Conservation (phyloP, 352 stramenopile species). For the Globisporangium heterothallicum region DNA sequence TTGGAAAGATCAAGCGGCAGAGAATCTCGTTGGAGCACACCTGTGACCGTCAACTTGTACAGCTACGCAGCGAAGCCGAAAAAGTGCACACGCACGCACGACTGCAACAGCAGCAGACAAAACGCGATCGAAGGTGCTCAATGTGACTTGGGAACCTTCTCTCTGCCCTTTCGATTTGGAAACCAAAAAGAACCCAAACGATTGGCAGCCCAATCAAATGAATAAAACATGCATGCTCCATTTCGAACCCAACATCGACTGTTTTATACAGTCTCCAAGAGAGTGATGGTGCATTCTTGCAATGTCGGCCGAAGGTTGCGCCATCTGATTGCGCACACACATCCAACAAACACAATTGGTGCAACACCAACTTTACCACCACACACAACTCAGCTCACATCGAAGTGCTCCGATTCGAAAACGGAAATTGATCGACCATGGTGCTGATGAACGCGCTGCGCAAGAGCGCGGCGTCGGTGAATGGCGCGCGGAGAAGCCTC, state of each 20-base stretch:
- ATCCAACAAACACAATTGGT: background rate
- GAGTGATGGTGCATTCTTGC: background rate
- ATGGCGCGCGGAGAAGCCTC: constrained; percentile 14
- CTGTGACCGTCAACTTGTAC: too few relatives aligned
- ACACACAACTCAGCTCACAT: constrained; percentile 1
- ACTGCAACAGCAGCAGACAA: too few relatives aligned
- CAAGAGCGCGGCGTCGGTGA: background rate
- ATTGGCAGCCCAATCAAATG: background rate
- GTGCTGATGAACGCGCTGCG: constrained; percentile 3
- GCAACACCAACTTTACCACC: constrained; percentile 7
- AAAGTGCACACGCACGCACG: too few relatives aligned
- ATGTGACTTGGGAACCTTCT: too few relatives aligned
- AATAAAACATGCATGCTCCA: background rate
- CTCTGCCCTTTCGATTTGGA: background rate
- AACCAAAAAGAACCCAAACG: background rate
- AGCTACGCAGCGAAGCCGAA: too few relatives aligned
- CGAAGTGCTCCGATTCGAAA: background rate
- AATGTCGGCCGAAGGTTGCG: constrained; percentile 15
- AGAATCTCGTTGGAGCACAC: too few relatives aligned
- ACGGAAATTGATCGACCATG: too few relatives aligned
- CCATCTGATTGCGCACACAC: constrained; percentile 14
- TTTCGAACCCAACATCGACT: background rate
- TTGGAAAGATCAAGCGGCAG: too few relatives aligned
- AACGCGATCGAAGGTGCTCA: too few relatives aligned
- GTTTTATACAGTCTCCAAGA: background rate